phyloP scores from a whole-genome alignment of 2,329 filamentous ascomycete species.

The Cladosporium colombiae region DNA sequence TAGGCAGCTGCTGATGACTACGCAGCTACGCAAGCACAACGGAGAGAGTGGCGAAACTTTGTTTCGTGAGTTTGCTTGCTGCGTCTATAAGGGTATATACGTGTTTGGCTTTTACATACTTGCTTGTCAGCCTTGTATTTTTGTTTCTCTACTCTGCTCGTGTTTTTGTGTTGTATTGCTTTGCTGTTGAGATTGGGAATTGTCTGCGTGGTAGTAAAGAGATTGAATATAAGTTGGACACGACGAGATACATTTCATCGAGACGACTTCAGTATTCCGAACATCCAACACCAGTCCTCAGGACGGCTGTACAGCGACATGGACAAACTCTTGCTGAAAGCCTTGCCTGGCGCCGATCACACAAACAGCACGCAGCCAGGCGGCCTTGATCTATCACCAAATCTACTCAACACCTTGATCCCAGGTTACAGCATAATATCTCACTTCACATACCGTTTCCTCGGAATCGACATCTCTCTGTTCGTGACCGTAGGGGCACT shows the following conservation, averaged over 20 bases:
- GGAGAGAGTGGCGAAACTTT: not conserved
- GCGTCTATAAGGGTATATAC: not conserved
- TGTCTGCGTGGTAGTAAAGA: not conserved
- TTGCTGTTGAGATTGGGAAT: not conserved
- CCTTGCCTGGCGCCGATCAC: conserved; percentile 8
- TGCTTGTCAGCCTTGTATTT: not conserved
- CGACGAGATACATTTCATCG: not conserved
- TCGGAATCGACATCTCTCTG: conserved; percentile 52
- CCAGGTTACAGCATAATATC: conserved; percentile 53
- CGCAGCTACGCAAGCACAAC: not conserved
- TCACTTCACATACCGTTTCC: conserved; percentile 42
- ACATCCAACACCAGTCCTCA: not conserved
- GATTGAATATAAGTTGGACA: not conserved
- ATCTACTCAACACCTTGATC: conserved; percentile 52
- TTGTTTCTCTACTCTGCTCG: not conserved
- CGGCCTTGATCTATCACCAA: conserved; percentile 43
- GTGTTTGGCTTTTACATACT: not conserved
- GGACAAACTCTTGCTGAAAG: conserved; percentile 22
- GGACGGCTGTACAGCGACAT: conserved; percentile 1
- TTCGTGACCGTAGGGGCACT: conserved; percentile 47
- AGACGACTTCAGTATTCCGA: not conserved
- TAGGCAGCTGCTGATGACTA: not conserved
- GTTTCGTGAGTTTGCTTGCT: not conserved
- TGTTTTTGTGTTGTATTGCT: not conserved
- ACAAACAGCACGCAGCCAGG: conserved; percentile 10